Base-by-base conservation (phyloP, 768 basidiomycete species). In the Auriculariales sp. region DNA sequence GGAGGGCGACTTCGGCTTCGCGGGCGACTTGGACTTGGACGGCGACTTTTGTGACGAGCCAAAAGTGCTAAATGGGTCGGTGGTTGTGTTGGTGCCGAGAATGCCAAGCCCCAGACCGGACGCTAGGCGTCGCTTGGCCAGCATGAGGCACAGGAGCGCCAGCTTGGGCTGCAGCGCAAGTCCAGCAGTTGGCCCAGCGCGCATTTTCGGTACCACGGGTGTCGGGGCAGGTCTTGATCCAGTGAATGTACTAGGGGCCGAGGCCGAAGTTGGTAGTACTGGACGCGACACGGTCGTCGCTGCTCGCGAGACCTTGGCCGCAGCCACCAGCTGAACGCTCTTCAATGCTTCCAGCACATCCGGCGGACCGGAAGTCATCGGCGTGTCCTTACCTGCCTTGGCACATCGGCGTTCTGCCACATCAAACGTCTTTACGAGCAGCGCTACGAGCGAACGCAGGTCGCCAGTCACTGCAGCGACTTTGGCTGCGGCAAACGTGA, bases 381-480 rank as follows among this genome's bases (percentile, higher is more conserved):
- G 49, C 31, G 28, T 54, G 32, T 24, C 45, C 59, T 59, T 10
- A 49, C 1, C 1, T 49, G 48, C 12, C 57, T 56, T 12, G 59
- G 54, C 31, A 49, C 51, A 42, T 60, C 58, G 24, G 64, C 65
- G n/a, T 73, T 57, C 66, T 0, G 80, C 78, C 12, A 80, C 64
- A 55, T 88, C 83, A 55, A 93, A 84, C 6, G 88, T 83, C 10
- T 80, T 76, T 28, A 87, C 75, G 9, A 88, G 70, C 11, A 90
- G 83, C 60, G 87, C 85, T 49, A 93, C 82, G 2, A 89, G 66
- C 24, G 74, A 77, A 33, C 89, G 71, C 7, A 91, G 84, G 57
- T 93, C 89, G 14, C 89, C 89, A 0, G 89, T 88, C 51, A 80
- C 70, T 2, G 83, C 73, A 3, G 89, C 87, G 17, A 90, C 68